A percentile compares a stretch with the other conserved stretches of the same genome.
Conservation (phyloP, 2,329 filamentous ascomycete genomes). For the Xylariales sp. region DNA sequence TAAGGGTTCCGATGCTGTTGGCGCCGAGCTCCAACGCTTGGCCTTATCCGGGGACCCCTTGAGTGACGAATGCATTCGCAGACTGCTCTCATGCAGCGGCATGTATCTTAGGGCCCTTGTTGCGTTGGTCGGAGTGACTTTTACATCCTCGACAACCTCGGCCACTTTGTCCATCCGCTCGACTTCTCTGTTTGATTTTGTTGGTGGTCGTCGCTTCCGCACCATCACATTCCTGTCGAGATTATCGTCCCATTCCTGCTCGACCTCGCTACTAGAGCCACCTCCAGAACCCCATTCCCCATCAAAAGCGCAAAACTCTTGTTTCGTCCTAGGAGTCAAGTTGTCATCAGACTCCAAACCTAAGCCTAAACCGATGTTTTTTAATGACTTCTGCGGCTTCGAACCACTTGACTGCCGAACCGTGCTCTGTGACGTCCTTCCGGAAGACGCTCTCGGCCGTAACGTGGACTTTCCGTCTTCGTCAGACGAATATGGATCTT, state of each 20-base stretch:
- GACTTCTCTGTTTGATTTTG: conserved; percentile 20
- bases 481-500: conserved; percentile 59
- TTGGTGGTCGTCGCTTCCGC: conserved; percentile 37
- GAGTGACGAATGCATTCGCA: conserved; percentile 33
- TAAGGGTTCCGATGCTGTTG: conserved; percentile 34
- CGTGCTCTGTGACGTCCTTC: conserved; percentile 39
- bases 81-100: conserved; percentile 39
- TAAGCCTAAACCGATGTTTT: conserved; percentile 38
- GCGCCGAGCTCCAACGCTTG: conserved; percentile 26
- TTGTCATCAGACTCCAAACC: conserved; percentile 35
- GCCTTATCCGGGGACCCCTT: conserved; percentile 22
- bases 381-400: conserved; percentile 25
- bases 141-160: conserved; percentile 43
- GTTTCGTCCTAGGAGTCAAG: conserved; percentile 37
- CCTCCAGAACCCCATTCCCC: conserved; percentile 46
- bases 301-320: conserved; percentile 52
- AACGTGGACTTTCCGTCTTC: conserved; percentile 44
- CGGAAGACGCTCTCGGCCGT: conserved; percentile 33
- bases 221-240: conserved; percentile 49
- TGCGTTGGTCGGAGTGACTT: conserved; percentile 46
- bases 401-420: conserved; percentile 33
- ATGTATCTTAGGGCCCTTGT: conserved; percentile 44
- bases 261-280: conserved; percentile 37
- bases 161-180: conserved; percentile 14
- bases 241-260: conserved; percentile 52